Conservation (phyloP, 805 yeast genomes). For the Starmerella geochares region DNA sequence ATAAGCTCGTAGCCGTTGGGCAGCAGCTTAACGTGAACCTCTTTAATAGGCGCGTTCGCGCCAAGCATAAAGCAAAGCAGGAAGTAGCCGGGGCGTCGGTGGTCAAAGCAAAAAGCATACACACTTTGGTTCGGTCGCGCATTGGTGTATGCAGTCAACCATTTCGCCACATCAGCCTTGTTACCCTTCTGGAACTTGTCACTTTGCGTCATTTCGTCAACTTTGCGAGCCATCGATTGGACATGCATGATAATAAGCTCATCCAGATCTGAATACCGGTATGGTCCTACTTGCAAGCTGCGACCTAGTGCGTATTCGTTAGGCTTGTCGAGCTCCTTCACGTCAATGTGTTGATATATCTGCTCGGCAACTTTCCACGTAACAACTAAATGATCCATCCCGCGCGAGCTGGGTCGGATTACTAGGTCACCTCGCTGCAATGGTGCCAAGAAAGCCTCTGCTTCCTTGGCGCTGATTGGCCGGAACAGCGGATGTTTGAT, state of each 20-base stretch:
- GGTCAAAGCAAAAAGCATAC: constrained; percentile 83
- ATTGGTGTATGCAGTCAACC: constrained; percentile 78
- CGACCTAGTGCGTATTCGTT: constrained; percentile 54
- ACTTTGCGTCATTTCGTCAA: constrained; percentile 71
- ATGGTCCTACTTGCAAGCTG: constrained; percentile 53
- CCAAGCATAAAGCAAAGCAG: constrained; percentile 73
- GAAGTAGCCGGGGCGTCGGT: constrained; percentile 90
- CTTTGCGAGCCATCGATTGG: constrained; percentile 69
- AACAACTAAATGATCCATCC: constrained; percentile 75
- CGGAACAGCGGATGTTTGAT: constrained; percentile 87
- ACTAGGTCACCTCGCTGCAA: constrained; percentile 84
- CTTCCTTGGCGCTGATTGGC: constrained; percentile 72
- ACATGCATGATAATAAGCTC: constrained; percentile 83
- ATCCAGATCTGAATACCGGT: constrained; percentile 75
- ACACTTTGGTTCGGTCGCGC: constrained; percentile 87
- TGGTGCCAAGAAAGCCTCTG: constrained; percentile 86
- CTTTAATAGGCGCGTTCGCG: constrained; percentile 39
- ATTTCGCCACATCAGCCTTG: constrained; percentile 65
- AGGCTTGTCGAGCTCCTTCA: constrained; percentile 61
- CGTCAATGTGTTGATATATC: constrained; percentile 82
- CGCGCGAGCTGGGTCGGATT: constrained; percentile 87
- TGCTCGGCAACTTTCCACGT: constrained; percentile 95
- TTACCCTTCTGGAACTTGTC: constrained; percentile 84
- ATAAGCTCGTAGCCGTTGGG: constrained; percentile 76
- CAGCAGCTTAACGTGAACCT: constrained; percentile 86